Evolutionary conservation across 371 early-diverging fungal species (phyloP).

Genomic region (Dinochytrium kinnereticum): DNA sequence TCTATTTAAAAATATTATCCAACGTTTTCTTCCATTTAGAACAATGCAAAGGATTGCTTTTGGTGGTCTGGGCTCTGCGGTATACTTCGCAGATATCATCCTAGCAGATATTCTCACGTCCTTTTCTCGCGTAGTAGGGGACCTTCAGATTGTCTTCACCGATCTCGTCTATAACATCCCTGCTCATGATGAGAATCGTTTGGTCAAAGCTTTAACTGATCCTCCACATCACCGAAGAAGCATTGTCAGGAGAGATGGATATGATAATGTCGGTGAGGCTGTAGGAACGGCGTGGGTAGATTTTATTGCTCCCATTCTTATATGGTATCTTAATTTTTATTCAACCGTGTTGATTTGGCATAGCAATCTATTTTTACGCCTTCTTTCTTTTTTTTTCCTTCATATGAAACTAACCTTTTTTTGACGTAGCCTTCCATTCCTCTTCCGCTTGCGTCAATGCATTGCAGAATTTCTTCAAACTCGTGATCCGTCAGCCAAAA

Average conservation of each 20-base stretch:
- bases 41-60: conserved; percentile 48
- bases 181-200: conserved; percentile 16
- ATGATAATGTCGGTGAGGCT: conserved; percentile 23
- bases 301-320: conserved; percentile 27
- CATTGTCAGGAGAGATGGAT: background rate
- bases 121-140: conserved; percentile 86
- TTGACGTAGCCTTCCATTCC: conserved; percentile 75
- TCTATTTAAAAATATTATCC: conserved; percentile 7
- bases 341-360: background rate
- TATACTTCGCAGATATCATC: conserved; percentile 83
- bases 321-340: conserved; percentile 31
- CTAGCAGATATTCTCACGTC: conserved; percentile 93
- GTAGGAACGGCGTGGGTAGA: conserved; percentile 15
- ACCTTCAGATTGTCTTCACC: conserved; percentile 69
- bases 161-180: conserved; percentile 39
- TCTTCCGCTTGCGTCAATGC: conserved; percentile 88
- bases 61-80: conserved; percentile 58
- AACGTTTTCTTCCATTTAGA: conserved; percentile 3
- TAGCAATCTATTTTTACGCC: conserved; percentile 3
- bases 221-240: too few relatives aligned
- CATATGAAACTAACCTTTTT: background rate
- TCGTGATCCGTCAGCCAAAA: conserved; percentile 26
- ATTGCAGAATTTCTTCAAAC: conserved; percentile 66
- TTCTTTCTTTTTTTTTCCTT: background rate
- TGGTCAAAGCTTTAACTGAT: background rate